Base-by-base conservation (phyloP, 2,329 filamentous ascomycete species). In the Phialophora verrucosa region DNA sequence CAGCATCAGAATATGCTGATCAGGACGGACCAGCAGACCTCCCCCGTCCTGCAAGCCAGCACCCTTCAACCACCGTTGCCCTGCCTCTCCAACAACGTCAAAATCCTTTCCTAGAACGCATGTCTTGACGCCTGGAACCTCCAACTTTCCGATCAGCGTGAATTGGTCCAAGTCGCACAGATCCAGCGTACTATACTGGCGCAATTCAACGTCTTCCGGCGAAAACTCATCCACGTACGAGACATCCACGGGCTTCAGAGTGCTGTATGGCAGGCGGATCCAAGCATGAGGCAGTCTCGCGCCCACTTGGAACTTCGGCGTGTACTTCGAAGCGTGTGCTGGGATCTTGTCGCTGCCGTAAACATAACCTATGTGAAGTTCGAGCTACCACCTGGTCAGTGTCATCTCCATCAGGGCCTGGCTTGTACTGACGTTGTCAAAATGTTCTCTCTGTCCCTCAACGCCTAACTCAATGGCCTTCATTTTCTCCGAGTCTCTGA, bases 301-400 rank as follows among this genome's bases (percentile, higher is more conserved):
- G 0, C 81, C 80, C 0, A 73, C 60, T 0, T 74, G 65, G 64
- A 78, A 81, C n/a, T 75, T 76, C 2, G 78, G 75, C 1, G 68
- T 71, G 63, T 76, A 82, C 1, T 73, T 50, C 0, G 79, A 82
- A 1, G 79, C 79, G 66, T 78, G 74, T 0, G 71, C 49, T 0
- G 79, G 79, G 3, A 76, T 72, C 5, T 71, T 57, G 1, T 63
- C 71, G 14, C 73, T 70, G 2, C 79, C 79, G 65, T 82, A 82
- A 0, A 81, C 74, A 60, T 81, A 82, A 1, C 80, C 80, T 59
- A 82, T 80, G 57, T 82, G 80, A 6, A 82, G 73, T 42, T 77
- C 78, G 6, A 81, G 75, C 66, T 68, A 17, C 1, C n/a, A n/a
- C 3, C 47, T 25, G 7, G 51, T 66, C 42, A 63, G 59, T 44